Percentiles rank a stretch among this genome's conserved stretches.
Evolutionary conservation across 345 rosid genomes (phyloP).

Genomic region (Sonneratia caseolaris): DNA sequence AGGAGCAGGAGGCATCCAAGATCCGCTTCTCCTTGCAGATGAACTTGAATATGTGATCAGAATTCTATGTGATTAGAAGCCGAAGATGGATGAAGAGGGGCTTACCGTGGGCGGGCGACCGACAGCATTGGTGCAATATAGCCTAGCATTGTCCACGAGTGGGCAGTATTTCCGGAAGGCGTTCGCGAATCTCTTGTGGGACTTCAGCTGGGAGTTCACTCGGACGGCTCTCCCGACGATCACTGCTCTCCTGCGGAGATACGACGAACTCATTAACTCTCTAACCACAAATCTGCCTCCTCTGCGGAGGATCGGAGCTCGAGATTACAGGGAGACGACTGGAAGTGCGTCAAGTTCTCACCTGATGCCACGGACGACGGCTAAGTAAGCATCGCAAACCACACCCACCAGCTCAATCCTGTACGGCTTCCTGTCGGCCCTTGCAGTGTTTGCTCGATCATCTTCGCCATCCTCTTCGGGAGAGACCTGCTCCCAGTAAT

Average conservation of each 20-base stretch:
- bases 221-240: slow-evolving; percentile 73
- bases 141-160: slow-evolving; percentile 72
- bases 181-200: slow-evolving; percentile 80
- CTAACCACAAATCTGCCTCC: too few species aligned
- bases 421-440: slow-evolving; percentile 47
- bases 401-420: slow-evolving; percentile 81
- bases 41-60: too few species aligned
- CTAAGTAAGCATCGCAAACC: slow-evolving; percentile 83
- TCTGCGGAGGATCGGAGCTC: too few species aligned
- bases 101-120: slow-evolving; percentile 64
- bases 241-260: slow-evolving; percentile 59
- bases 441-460: background rate
- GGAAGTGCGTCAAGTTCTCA: slow-evolving; percentile 8
- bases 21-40: background rate
- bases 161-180: slow-evolving; percentile 65
- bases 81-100: too few species aligned
- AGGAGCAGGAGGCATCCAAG: background rate
- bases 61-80: too few species aligned
- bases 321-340: background rate
- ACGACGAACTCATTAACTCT: too few species aligned
- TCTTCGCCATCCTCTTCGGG: slow-evolving; percentile 29
- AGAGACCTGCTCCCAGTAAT: slow-evolving; percentile 51
- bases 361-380: slow-evolving; percentile 86
- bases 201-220: slow-evolving; percentile 66
- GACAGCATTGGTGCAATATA: slow-evolving; percentile 68